These are phyloP conservation scores for Penicillium hesseltinei DNA, from an alignment of 2,329 filamentous ascomycete genomes.

Conservation along the genomic window DNA sequence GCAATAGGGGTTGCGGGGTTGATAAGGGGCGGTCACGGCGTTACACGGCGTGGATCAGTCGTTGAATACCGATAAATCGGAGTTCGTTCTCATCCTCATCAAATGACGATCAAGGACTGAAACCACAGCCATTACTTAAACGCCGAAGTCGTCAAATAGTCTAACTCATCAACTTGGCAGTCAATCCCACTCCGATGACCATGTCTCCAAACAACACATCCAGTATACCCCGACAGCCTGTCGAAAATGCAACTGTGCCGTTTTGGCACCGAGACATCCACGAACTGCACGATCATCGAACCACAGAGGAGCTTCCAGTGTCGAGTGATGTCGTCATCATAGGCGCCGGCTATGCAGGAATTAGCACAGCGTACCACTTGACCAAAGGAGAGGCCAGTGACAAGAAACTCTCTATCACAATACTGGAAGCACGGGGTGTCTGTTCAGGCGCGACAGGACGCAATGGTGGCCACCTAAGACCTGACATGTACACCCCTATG, in stretches of 20 bases:
- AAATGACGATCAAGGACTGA: neutral
- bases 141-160: neutral
- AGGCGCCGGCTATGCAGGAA: conserved; percentile 50
- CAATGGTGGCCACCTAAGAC: conserved; percentile 48
- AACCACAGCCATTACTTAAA: neutral
- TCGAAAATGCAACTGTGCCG: neutral
- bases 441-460: conserved; percentile 48
- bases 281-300: conserved; percentile 41
- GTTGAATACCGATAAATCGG: neutral
- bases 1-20: neutral
- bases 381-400: conserved; percentile 22
- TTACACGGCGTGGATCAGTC: neutral
- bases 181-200: neutral
- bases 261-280: conserved; percentile 44
- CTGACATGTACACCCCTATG: conserved; percentile 45
- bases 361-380: conserved; percentile 46
- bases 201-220: neutral
- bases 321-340: conserved; percentile 49
- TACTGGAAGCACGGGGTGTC: conserved; percentile 43
- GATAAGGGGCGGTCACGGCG: neutral
- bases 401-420: conserved; percentile 31
- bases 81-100: neutral
- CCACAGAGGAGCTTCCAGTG: conserved; percentile 40
- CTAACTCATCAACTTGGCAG: neutral
- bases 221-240: neutral